Conservation (phyloP, 2,329 filamentous ascomycete species). For the Gnomoniopsis smithogilvyi region DNA sequence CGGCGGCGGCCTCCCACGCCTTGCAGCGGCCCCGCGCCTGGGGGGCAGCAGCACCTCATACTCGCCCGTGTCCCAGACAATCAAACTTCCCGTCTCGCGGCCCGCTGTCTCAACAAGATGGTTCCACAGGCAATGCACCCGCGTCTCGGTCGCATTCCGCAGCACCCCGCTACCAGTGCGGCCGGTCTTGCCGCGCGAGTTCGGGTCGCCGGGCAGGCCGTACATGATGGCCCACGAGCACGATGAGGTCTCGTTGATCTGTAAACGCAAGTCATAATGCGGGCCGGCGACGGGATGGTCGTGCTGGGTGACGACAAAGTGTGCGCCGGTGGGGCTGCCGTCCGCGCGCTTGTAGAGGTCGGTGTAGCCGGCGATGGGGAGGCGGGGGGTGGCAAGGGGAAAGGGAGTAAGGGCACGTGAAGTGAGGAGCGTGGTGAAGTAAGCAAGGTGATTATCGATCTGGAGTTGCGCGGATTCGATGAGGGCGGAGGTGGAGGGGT, state of each 20-base stretch:
- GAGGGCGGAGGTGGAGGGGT: constrained; percentile 27
- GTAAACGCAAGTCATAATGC: constrained; percentile 67
- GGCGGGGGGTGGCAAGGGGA: constrained; percentile 24
- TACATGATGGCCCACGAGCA: constrained; percentile 65
- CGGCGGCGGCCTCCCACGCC: too few species aligned
- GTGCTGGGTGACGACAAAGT: constrained; percentile 72
- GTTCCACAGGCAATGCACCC: constrained; percentile 61
- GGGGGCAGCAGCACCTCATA: constrained; percentile 55
- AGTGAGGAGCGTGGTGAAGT: constrained; percentile 34
- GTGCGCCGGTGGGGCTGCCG: constrained; percentile 35
- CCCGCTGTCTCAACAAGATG: constrained; percentile 60
- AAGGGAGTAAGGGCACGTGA: constrained; percentile 23
- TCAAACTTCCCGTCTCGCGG: constrained; percentile 49
- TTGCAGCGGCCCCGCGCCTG: too few species aligned
- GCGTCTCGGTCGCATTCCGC: constrained; percentile 59
- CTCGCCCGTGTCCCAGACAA: constrained; percentile 62
- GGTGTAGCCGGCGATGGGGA: constrained; percentile 33
- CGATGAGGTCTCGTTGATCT: constrained; percentile 66
- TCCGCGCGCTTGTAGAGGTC: constrained; percentile 34
- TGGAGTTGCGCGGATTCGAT: constrained; percentile 37
- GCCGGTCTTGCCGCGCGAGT: constrained; percentile 31
- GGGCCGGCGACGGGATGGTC: constrained; percentile 67
- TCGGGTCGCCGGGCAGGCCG: constrained; percentile 56
- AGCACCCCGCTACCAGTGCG: constrained; percentile 36
- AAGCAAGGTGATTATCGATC: constrained; percentile 36